These are phyloP conservation scores for Pyrus hybrid DNA, from an alignment of 331 rosid species.

Conservation along the genomic window DNA sequence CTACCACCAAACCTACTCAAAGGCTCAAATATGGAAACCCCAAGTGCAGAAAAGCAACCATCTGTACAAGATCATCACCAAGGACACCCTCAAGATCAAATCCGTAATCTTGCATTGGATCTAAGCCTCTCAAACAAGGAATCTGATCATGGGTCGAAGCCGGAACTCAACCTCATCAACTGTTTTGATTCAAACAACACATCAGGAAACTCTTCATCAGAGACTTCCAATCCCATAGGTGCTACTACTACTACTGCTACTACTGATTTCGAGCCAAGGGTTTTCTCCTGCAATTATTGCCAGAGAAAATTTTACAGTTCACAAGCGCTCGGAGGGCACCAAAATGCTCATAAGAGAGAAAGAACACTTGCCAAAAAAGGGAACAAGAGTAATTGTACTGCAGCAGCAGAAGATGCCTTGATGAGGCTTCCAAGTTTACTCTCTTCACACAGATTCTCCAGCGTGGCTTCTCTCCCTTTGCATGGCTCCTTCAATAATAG, in stretches of 20 bases:
- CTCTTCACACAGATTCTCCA: conserved; percentile 29
- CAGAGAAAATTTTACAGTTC: conserved; percentile 79
- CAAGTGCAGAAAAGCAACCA: background rate
- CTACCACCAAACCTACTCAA: conserved; percentile 2
- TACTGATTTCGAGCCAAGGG: conserved; percentile 33
- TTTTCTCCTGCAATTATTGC: conserved; percentile 90
- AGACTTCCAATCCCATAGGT: conserved; percentile 9
- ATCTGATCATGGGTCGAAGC: conserved; percentile 35
- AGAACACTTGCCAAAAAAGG: conserved; percentile 64
- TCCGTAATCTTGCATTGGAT: conserved; percentile 36
- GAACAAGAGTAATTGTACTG: conserved; percentile 11
- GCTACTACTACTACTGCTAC: background rate
- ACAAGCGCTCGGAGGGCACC: conserved; percentile 97
- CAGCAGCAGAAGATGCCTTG: conserved; percentile 14
- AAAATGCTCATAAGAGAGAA: conserved; percentile 86
- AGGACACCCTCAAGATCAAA: conserved; percentile 18
- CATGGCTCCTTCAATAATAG: conserved; percentile 58
- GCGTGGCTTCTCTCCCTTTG: conserved; percentile 83
- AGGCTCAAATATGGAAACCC: conserved; percentile 25
- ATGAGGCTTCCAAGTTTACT: conserved; percentile 11
- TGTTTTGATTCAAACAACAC: conserved; percentile 34
- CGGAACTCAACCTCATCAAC: conserved; percentile 69
- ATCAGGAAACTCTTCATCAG: conserved; percentile 21
- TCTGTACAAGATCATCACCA: conserved; percentile 5
- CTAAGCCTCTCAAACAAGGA: conserved; percentile 54